Base-by-base conservation (phyloP, 352 stramenopile species). In the Globisporangium cystogenes region DNA sequence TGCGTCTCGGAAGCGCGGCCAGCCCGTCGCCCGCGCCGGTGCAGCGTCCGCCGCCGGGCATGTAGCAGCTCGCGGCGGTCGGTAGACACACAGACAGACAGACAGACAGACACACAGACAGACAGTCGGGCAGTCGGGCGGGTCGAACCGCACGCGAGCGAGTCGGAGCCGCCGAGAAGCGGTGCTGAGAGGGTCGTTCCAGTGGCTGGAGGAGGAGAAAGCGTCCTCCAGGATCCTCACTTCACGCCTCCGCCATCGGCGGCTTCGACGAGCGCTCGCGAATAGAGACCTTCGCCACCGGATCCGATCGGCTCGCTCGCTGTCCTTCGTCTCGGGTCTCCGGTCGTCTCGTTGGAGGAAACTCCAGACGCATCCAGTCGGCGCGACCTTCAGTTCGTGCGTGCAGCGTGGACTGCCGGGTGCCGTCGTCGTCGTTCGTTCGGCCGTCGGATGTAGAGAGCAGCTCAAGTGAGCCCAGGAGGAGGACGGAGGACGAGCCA, bases 1-100 rank as follows among this genome's bases (percentile, higher is more conserved):
- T 5, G 46, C n/a, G 7, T 40, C 24, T 5, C 23, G n/a, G 33
- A 3, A 18, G 5, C 7, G 48, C n/a, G n/a, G n/a, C 48, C 39
- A 26, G 7, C n/a, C 20, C 39, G 4, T 6, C 50, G 50, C 8
- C 41, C 26, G 26, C 48, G 37, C n/a, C n/a, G 15, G 10, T 21
- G 47, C 33, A 52, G 24, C 57, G 52, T 27, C 37, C 57, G 21
- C 57, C 57, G 15, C 57, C 57, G 35, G 57, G 57, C n/a, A 64
- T 64, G 51, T 64, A 56, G 46, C 12, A 39, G 24, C 7, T n/a
- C n/a, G n/a, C n/a, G n/a, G n/a, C 37, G 33, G 33, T 18, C 33
- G 33, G 33, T 18, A 39, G 33, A 18, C 12, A 39, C 4, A 16
- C 33, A 39, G 33, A 12, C 29, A 35, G 10, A 23, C 16, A 20